Evolutionary conservation across 306 rosid species (phyloP), one percentile per base, ranked within the genome.

Genomic region (Fagus crenata): DNA sequence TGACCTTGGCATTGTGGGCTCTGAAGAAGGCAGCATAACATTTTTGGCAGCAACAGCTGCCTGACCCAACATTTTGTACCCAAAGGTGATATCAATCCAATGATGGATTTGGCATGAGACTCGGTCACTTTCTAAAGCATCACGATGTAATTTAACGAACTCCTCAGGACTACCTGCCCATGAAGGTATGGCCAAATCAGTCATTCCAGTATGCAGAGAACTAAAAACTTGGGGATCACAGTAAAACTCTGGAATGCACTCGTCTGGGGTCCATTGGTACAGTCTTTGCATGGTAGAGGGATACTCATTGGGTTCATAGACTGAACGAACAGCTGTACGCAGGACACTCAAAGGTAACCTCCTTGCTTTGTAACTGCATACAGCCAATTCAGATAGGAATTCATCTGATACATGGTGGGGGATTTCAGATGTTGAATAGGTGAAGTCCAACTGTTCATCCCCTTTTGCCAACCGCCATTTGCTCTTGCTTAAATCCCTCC

Each of bases 381-480:
- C 97, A 74, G 98, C 98, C 93, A 95, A 86, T 81, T 95, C 98
- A 76, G 98, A 95, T 53, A 95, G 96, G 70, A 97, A 95, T 87
- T 95, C 98, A 77, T 95, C 98, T 74, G 98, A 95, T 59, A 95
- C 97, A 56, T 95, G 97, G 89, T 95, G 98, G 11, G 97, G 96
- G 85, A 95, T 82, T 85, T 95, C 97, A 40, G 97, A 95, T 4
- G 98, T 87, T 78, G 86, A 88, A 88, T 95, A 95, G 68, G 98
- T 95, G 83, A 95, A 95, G 86, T 95, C 98, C 89, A 95, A 87
- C 86, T 95, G 98, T 78, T 95, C 97, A 74, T 95, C 98, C 17
- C 98, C 98, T 88, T 95, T 95, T 54, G 98, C 98, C 87, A 95
- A 86, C 74, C 96, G 91, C 98, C 97, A 95, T 83, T 95, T 95